Conservation (phyloP, 148 eudicot species). For the Euryodendron excelsum region DNA sequence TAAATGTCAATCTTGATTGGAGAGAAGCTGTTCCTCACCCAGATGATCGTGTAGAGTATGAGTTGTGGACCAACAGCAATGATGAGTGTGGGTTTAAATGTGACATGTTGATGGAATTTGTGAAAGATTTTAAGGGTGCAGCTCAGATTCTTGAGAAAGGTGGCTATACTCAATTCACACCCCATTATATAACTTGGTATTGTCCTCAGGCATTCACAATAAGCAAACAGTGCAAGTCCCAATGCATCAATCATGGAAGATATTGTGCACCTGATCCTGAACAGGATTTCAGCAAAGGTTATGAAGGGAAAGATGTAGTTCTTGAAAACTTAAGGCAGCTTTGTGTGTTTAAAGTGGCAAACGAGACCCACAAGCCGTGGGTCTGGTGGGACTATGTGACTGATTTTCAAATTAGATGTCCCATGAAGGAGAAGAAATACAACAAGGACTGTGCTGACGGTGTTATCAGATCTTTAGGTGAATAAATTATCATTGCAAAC, state of each 20-base stretch:
- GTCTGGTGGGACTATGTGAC: constrained; percentile 97
- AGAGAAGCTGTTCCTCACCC: constrained; percentile 98
- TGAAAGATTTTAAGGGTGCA: constrained; percentile 89
- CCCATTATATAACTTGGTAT: constrained; percentile 97
- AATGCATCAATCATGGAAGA: constrained; percentile 92
- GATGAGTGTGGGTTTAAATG: constrained; percentile 93
- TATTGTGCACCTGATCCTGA: constrained; percentile 99
- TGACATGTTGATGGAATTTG: constrained; percentile 83
- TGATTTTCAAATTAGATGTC: constrained; percentile 92
- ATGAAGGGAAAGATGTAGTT: constrained; percentile 92
- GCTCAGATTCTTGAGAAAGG: constrained; percentile 90
- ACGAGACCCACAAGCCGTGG: constrained; percentile 78
- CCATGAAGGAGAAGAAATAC: constrained; percentile 94
- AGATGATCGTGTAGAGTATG: constrained; percentile 91
- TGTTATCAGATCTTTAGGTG: constrained; percentile 82
- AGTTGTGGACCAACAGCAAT: constrained; percentile 93
- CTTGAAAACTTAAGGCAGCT: constrained; percentile 87
- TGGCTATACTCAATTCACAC: constrained; percentile 83
- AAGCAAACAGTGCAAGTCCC: constrained; percentile 93
- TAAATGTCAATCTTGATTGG: constrained; percentile 96
- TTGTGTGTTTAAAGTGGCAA: constrained; percentile 78
- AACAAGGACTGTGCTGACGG: constrained; percentile 79
- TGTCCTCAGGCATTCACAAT: constrained; percentile 85
- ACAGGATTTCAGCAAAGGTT: constrained; percentile 85
- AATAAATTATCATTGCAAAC: not conserved